Percentiles rank a stretch among this genome's conserved stretches.
These are phyloP conservation scores for Colletotrichum sp. DNA, from an alignment of 2,329 filamentous ascomycete species.

Conservation along the genomic window DNA sequence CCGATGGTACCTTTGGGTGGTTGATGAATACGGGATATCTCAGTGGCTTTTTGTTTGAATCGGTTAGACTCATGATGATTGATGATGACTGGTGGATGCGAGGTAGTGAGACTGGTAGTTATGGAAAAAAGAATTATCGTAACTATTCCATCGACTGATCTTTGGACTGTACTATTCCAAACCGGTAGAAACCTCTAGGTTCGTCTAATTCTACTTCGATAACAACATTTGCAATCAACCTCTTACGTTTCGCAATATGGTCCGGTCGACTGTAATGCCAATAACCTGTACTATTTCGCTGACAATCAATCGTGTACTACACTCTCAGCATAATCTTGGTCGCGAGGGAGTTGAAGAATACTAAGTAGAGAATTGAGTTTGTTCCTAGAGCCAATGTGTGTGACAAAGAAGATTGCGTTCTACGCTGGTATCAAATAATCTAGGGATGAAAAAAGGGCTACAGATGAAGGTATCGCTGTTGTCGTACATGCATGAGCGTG, in stretches of 20 bases:
- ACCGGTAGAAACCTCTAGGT: no score
- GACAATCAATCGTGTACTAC: accelerated
- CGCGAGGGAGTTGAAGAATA: no score
- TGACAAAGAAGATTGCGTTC: neutral
- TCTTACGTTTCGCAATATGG: no score
- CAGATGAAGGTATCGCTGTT: neutral
- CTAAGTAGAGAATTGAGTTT: neutral
- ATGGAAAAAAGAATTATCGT: neutral
- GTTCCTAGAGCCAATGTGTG: neutral
- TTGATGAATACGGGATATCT: neutral
- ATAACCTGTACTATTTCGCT: no score
- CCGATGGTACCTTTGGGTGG: neutral
- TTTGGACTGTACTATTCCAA: accelerated
- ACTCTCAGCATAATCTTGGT: no score
- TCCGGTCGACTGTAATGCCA: no score
- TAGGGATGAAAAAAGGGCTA: neutral
- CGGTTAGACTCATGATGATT: neutral
- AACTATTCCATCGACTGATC: no score
- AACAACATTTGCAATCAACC: no score
- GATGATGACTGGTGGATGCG: neutral
- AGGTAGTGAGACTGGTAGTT: neutral
- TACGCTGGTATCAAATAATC: slow-evolving; percentile 9
- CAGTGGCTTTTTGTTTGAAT: neutral
- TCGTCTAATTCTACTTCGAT: no score
- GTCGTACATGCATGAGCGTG: neutral